Conservation (phyloP, 208 protist species). For the Trypanosoma scelopori region DNA sequence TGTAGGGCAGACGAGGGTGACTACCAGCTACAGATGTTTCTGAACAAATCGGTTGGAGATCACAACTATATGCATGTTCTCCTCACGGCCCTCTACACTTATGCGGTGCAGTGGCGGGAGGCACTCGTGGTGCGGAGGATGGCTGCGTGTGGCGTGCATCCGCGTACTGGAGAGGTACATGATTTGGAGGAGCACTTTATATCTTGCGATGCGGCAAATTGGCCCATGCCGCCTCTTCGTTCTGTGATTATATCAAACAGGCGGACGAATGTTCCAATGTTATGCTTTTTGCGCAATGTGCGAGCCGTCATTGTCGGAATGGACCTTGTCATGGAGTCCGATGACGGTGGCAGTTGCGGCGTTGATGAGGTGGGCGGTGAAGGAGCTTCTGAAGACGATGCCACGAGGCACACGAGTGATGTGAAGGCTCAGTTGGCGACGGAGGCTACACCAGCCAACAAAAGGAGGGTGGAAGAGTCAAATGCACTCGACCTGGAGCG, state of each 20-base stretch:
- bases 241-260: constrained; percentile 5
- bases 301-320: constrained; percentile 11
- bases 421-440: too few relatives aligned
- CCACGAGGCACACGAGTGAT: not conserved
- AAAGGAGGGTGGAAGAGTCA: not conserved
- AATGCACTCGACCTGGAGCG: not conserved
- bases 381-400: not conserved
- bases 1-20: not conserved
- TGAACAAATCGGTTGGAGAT: constrained; percentile 28
- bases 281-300: constrained; percentile 25
- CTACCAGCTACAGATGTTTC: constrained; percentile 21
- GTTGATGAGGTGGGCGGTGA: not conserved
- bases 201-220: not conserved
- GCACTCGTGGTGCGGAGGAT: not conserved
- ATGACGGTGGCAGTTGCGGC: not conserved
- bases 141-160: not conserved
- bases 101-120: constrained; percentile 18
- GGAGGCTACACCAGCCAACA: not conserved
- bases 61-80: constrained; percentile 31
- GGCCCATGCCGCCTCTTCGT: constrained; percentile 8
- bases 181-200: not conserved
- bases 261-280: constrained; percentile 24
- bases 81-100: constrained; percentile 22
- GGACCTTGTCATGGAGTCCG: not conserved
- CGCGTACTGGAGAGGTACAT: not conserved